Evolutionary conservation across 768 basidiomycete species (phyloP).

Genomic region (Lentinus brumalis): DNA sequence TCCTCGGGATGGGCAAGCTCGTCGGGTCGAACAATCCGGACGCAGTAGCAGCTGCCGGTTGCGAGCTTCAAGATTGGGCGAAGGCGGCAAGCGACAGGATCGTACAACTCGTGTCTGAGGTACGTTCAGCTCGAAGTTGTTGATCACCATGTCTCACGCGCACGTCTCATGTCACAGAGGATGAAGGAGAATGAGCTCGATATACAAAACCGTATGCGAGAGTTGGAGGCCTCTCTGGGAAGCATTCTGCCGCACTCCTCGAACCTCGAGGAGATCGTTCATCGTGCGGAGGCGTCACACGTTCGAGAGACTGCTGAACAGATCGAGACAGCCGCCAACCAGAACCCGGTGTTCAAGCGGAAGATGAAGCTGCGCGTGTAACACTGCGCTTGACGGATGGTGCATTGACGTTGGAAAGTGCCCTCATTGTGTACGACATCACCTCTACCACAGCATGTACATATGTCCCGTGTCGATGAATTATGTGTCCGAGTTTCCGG

Average conservation of each 20-base stretch:
- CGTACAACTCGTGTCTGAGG: neutral
- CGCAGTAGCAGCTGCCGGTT: neutral
- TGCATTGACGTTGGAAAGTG: too few relatives aligned
- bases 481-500: too few relatives aligned
- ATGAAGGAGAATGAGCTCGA: neutral
- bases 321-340: neutral
- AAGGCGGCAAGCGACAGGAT: slow-evolving; percentile 1
- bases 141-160: neutral
- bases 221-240: slow-evolving; percentile 1
- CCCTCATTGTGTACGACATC: too few relatives aligned
- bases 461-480: too few relatives aligned
- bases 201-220: neutral
- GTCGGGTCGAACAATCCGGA: neutral
- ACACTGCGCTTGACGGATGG: too few relatives aligned
- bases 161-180: neutral
- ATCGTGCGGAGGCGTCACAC: neutral
- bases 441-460: too few relatives aligned
- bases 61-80: slow-evolving; percentile 1
- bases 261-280: neutral
- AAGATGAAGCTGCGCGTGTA: neutral
- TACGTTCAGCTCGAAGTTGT: neutral
- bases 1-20: slow-evolving; percentile 5
- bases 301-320: neutral
- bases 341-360: slow-evolving; percentile 2
- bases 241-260: neutral